phyloP scores from a whole-genome alignment of 345 rosid species.

The Populus deltoides region DNA sequence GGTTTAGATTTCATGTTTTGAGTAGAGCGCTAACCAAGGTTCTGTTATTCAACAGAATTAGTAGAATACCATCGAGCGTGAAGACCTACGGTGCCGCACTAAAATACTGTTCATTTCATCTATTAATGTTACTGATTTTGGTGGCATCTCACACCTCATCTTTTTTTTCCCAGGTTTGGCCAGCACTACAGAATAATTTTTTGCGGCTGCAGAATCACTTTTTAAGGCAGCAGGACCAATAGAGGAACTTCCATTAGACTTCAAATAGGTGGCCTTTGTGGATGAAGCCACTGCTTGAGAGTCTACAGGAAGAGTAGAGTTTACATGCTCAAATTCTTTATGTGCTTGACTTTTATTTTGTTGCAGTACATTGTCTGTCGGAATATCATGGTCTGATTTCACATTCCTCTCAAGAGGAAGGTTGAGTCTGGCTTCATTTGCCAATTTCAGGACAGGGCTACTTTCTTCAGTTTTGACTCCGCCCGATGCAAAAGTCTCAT shows the following conservation, averaged over 20 bases:
- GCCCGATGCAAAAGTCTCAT: background rate
- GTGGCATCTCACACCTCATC: conserved; percentile 68
- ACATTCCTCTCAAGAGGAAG: conserved; percentile 26
- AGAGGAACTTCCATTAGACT: conserved; percentile 32
- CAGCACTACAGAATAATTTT: conserved; percentile 25
- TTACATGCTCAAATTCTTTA: conserved; percentile 10
- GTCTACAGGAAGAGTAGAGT: conserved; percentile 6
- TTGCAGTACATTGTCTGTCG: conserved; percentile 8
- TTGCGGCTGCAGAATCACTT: conserved; percentile 16
- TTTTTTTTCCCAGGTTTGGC: conserved; percentile 40
- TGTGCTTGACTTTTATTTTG: conserved; percentile 14
- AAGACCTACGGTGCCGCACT: conserved; percentile 48
- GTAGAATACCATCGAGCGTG: conserved; percentile 64
- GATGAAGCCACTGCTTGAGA: conserved; percentile 13
- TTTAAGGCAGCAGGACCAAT: conserved; percentile 12
- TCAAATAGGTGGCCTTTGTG: conserved; percentile 7
- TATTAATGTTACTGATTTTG: conserved; percentile 62
- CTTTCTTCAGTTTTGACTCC: conserved; percentile 26
- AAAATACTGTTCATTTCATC: conserved; percentile 63
- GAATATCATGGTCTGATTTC: conserved; percentile 17
- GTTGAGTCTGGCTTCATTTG: conserved; percentile 15
- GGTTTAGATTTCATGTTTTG: conserved; percentile 6
- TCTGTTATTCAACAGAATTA: background rate
- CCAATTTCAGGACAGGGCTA: conserved; percentile 30
- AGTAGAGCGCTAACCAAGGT: conserved; percentile 8